Percentiles rank a stretch among this genome's conserved stretches.
Evolutionary conservation across 2,329 filamentous ascomycete genomes (phyloP).

Genomic region (Venturia carpophila): DNA sequence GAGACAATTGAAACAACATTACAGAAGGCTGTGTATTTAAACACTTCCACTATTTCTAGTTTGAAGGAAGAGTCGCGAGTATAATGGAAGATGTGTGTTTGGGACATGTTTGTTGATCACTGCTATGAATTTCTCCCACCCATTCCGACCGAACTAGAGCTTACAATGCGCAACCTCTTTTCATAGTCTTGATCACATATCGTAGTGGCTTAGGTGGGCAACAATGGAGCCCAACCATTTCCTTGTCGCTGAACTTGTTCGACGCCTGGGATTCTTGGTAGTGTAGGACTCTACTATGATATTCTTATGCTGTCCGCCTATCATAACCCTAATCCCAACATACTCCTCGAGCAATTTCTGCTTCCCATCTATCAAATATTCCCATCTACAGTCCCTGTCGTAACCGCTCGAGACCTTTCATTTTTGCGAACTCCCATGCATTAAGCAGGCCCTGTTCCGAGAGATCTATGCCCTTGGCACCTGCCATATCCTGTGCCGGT

Average conservation of each 20-base stretch:
- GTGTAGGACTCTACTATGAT: neutral
- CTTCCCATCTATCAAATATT: too few relatives aligned
- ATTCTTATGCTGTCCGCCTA: neutral
- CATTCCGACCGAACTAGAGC: too few relatives aligned
- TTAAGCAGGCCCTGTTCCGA: constrained; percentile 94
- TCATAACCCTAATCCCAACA: neutral
- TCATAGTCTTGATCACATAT: neutral
- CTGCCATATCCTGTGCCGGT: constrained; percentile 77
- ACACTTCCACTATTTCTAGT: too few relatives aligned
- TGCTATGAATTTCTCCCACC: too few relatives aligned
- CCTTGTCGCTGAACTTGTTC: neutral
- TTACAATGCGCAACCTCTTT: neutral
- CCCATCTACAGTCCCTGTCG: constrained; percentile 63
- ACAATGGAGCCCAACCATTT: neutral
- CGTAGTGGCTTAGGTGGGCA: neutral
- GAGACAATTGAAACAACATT: neutral
- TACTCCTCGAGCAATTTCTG: too few relatives aligned
- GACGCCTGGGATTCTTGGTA: neutral
- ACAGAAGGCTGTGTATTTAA: neutral
- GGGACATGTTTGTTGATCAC: too few relatives aligned
- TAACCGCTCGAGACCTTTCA: constrained; percentile 83
- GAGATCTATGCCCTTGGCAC: constrained; percentile 87
- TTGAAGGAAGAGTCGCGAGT: too few relatives aligned
- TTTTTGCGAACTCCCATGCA: constrained; percentile 86
- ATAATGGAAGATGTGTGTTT: too few relatives aligned